These are phyloP conservation scores for Neurospora crassa DNA, from an alignment of 2,329 filamentous ascomycete genomes.

Conservation along the genomic window DNA sequence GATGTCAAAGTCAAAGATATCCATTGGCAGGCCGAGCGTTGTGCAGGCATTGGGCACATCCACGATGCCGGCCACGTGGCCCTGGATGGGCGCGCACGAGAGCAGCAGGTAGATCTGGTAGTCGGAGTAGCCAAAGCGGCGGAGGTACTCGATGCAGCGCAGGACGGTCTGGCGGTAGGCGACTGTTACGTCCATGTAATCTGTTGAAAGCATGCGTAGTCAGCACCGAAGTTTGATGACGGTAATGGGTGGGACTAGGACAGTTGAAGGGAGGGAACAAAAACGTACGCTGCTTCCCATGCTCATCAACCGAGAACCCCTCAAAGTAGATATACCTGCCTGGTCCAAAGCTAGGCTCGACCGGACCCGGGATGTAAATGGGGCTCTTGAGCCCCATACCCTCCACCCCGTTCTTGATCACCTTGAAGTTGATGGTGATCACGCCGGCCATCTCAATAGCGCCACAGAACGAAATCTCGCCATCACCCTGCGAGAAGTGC, in stretches of 20 bases:
- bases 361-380: conserved; percentile 77
- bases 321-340: conserved; percentile 78
- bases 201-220: conserved; percentile 1
- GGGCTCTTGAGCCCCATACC: conserved; percentile 71
- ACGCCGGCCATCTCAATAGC: conserved; percentile 92
- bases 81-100: conserved; percentile 78
- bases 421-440: conserved; percentile 82
- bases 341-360: conserved; percentile 80
- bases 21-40: conserved; percentile 78
- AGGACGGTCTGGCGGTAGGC: conserved; percentile 78
- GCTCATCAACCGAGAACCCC: conserved; percentile 80
- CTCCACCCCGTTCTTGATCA: conserved; percentile 72
- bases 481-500: conserved; percentile 82
- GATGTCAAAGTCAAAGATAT: conserved; percentile 94
- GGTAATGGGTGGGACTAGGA: background rate
- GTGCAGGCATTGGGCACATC: conserved; percentile 90
- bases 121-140: conserved; percentile 59
- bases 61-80: conserved; percentile 80
- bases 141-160: conserved; percentile 67
- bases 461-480: conserved; percentile 80
- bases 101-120: conserved; percentile 81
- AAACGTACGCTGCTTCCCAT: conserved; percentile 61
- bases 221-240: background rate
- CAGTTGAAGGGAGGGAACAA: background rate
- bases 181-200: conserved; percentile 78